Evolutionary conservation across 1,284 basidiomycete species (phyloP).

Genomic region (Kwoniella shivajii): DNA sequence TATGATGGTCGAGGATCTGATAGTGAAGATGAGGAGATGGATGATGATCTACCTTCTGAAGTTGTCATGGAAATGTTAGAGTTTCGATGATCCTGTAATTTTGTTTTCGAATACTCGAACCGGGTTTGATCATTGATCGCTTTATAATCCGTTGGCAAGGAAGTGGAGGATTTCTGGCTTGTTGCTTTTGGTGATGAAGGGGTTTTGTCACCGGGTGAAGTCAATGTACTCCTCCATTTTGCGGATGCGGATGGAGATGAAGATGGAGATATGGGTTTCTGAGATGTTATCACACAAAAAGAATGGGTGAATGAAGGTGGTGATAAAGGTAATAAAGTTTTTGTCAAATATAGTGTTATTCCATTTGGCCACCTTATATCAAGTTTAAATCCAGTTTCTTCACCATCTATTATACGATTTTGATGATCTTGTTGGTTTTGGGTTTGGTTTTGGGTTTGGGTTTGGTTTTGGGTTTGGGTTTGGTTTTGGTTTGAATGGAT

Average conservation of each 20-base stretch:
- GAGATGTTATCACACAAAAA: constrained; percentile 37
- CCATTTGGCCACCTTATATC: constrained; percentile 14
- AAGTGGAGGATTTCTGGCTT: neutral
- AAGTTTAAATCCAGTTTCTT: constrained; percentile 16
- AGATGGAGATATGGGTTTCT: too few relatives aligned
- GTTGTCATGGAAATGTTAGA: neutral
- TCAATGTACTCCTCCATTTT: too few relatives aligned
- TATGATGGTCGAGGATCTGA: constrained; percentile 7
- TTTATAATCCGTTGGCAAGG: too few relatives aligned
- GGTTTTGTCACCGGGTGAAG: too few relatives aligned
- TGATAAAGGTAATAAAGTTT: constrained; percentile 27
- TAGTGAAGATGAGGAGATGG: neutral
- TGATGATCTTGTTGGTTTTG: too few relatives aligned
- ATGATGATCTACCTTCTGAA: constrained; percentile 4
- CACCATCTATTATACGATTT: too few relatives aligned
- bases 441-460: too few relatives aligned
- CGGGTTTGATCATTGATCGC: too few relatives aligned
- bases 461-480: too few relatives aligned
- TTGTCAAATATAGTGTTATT: constrained; percentile 20
- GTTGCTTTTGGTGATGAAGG: neutral
- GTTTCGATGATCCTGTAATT: neutral
- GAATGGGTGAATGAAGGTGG: constrained; percentile 28
- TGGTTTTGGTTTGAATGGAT: neutral
- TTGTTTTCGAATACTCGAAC: too few relatives aligned
- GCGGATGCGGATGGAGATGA: too few relatives aligned